Evolutionary conservation across 441 rosid genomes (phyloP), one percentile per base, ranked within the genome.

Genomic region (Daphne laureola): DNA sequence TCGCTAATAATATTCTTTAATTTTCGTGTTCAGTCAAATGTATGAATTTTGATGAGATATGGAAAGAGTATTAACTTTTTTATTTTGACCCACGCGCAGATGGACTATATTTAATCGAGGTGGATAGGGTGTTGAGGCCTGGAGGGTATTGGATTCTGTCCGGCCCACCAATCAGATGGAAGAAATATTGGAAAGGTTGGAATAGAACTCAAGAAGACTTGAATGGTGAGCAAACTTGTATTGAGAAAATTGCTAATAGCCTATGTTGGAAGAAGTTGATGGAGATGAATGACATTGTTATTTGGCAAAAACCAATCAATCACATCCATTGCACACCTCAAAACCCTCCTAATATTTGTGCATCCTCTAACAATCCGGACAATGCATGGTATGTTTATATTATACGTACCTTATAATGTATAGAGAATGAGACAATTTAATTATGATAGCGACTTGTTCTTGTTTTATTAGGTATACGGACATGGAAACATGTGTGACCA

Each of bases 91-190:
- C 0, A 15, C 31, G 11, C 15, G 18, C 62, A 90, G 97, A 75
- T 23, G 97, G 96, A 18, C 57, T 74, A 7, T 90, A 79, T 57
- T 74, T 90, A 66, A 85, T 83, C 13, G 97, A 90, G 74, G 82
- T 87, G 25, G 96, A 90, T 53, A 67, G 97, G 46, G 73, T 90
- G 45, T 70, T 90, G 8, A 65, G 97, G 55, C 94, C 97, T 0
- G 97, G 97, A 21, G 96, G 97, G 25, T 87, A 81, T 59, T 90
- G 97, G 97, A 71, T 87, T 42, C 73, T 90, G 36, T 84, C 96
- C 0, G 96, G 97, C 3, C 97, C 96, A 25, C 97, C 96, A 0
- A 90, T 90, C 68, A 67, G 71, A 21, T 90, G 95, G 74, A 77
- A 67, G 55, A 71, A 55, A 46, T 42, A 83, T 51, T 85, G 86